Conservation (phyloP, 2,329 filamentous ascomycete genomes). For the Diaporthe velutina region DNA sequence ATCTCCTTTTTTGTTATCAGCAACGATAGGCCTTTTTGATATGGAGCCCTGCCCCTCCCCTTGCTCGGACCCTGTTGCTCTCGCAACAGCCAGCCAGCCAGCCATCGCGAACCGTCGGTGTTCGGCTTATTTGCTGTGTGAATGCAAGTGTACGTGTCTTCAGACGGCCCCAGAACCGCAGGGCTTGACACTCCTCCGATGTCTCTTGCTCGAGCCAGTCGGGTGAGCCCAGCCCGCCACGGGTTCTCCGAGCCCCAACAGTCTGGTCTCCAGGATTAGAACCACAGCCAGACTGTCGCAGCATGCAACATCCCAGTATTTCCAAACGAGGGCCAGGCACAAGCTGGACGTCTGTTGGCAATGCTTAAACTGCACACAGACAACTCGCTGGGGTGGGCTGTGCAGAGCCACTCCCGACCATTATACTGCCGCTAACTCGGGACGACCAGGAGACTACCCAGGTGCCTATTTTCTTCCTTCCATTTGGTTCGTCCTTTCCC, state of each 20-base stretch:
- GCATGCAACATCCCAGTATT: conserved; percentile 26
- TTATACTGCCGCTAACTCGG: background rate
- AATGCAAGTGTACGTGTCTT: background rate
- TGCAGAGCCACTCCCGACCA: background rate
- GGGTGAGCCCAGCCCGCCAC: conserved; percentile 42
- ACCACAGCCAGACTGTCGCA: conserved; percentile 16
- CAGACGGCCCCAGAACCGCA: background rate
- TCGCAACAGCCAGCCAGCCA: background rate
- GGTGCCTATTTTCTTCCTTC: background rate
- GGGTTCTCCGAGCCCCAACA: conserved; percentile 40
- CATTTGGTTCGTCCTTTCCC: background rate
- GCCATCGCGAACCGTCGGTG: conserved; percentile 1
- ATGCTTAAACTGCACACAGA: background rate
- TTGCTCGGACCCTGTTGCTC: too few species aligned
- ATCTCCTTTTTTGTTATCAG: background rate
- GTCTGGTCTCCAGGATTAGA: conserved; percentile 21
- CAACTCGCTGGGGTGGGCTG: background rate
- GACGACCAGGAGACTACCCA: background rate
- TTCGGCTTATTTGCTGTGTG: conserved; percentile 1
- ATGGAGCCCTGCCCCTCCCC: background rate
- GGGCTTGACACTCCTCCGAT: conserved; percentile 8
- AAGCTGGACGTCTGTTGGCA: background rate
- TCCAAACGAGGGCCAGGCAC: conserved; percentile 10
- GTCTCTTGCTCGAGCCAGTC: conserved; percentile 40
- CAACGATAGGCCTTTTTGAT: conserved; percentile 5